phyloP scores from a whole-genome alignment of 2,329 filamentous ascomycete genomes.

The Rugonectria rugulosa region DNA sequence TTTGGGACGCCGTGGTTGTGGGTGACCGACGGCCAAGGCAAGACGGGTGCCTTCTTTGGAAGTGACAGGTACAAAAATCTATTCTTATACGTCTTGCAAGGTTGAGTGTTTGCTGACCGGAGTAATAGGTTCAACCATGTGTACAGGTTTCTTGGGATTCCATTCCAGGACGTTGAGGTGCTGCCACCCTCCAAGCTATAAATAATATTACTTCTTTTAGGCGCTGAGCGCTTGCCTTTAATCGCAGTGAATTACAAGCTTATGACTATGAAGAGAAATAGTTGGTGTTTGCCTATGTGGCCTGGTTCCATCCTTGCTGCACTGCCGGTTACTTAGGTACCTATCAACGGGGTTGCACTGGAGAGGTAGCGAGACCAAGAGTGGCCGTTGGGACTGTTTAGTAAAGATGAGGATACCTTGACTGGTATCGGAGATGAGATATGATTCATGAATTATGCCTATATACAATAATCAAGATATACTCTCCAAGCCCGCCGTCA shows the following conservation, averaged over 20 bases:
- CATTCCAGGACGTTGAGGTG: constrained; percentile 60
- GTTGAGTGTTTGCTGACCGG: neutral
- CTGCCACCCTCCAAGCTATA: constrained; percentile 48
- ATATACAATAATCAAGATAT: constrained; percentile 26
- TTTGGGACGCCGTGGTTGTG: constrained; percentile 82
- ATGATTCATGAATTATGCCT: constrained; percentile 30
- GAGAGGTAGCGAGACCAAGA: too few relatives aligned
- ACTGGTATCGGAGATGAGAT: constrained; percentile 27
- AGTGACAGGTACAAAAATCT: constrained; percentile 65
- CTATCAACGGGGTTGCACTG: too few relatives aligned
- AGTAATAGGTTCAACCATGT: constrained; percentile 69
- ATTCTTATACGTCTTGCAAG: neutral
- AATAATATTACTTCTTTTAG: too few relatives aligned
- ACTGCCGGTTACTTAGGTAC: too few relatives aligned
- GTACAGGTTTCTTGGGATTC: constrained; percentile 70
- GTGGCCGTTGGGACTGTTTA: too few relatives aligned
- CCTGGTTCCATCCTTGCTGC: too few relatives aligned
- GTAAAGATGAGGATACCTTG: too few relatives aligned
- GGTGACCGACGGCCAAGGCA: constrained; percentile 65
- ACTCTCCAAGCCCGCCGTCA: constrained; percentile 7
- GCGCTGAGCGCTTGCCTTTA: too few relatives aligned
- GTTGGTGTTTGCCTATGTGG: too few relatives aligned
- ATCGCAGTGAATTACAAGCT: too few relatives aligned
- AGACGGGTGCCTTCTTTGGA: constrained; percentile 76
- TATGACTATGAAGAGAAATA: too few relatives aligned